Evolutionary conservation across 192 early-diverging fungal genomes (phyloP).

Genomic region (Funneliformis geosporum): DNA sequence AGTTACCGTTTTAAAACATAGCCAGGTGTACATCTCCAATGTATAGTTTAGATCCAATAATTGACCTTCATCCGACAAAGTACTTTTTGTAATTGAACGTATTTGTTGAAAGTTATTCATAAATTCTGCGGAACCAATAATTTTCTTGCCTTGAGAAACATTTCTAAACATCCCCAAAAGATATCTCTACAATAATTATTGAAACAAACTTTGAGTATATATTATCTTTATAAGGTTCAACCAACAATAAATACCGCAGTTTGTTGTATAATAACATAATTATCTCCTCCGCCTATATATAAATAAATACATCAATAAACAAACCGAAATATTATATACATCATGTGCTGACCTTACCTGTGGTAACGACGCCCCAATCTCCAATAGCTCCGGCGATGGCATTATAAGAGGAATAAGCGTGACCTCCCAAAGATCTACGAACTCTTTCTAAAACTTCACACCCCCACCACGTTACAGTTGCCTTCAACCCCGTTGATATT

Average conservation of each 20-base stretch:
- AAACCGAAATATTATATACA: too few species aligned
- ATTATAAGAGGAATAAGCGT: constrained; percentile 70
- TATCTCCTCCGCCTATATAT: constrained; percentile 46
- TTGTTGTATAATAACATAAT: constrained; percentile 50
- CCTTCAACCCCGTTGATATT: constrained; percentile 60
- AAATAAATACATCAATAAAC: not conserved
- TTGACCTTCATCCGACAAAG: constrained; percentile 41
- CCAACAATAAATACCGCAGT: constrained; percentile 35
- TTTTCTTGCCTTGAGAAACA: constrained; percentile 38
- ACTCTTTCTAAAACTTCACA: constrained; percentile 53
- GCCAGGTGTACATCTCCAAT: constrained; percentile 46
- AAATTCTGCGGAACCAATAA: constrained; percentile 44
- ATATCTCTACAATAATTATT: constrained; percentile 13
- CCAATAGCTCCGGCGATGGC: constrained; percentile 59
- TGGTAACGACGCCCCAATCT: constrained; percentile 66
- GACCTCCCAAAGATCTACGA: constrained; percentile 61
- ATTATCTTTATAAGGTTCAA: not conserved
- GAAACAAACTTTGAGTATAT: not conserved
- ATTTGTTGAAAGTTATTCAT: constrained; percentile 36
- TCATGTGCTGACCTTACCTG: constrained; percentile 31
- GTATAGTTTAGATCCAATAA: constrained; percentile 41
- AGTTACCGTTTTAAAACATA: constrained; percentile 42
- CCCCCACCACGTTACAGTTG: constrained; percentile 51
- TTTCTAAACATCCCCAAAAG: constrained; percentile 32
- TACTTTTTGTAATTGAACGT: not conserved